Evolutionary conservation across 163 green algal genomes (phyloP).

Genomic region (Prototheca wickerhamii): DNA sequence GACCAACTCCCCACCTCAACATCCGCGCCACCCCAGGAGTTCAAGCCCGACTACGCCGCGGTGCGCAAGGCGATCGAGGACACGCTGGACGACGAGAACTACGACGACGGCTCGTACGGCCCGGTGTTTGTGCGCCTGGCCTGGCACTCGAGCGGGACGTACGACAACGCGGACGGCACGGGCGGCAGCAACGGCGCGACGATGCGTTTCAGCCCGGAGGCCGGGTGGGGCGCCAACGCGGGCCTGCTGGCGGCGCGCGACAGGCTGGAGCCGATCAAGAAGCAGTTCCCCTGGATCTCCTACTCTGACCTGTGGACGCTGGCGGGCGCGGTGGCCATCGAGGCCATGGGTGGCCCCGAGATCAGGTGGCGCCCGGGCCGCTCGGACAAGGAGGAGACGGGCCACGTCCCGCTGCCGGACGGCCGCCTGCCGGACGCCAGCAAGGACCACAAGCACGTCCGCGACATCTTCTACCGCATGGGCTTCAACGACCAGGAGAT

Average conservation of each 20-base stretch:
- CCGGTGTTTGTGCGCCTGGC: conserved; percentile 64
- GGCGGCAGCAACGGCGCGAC: conserved; percentile 75
- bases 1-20: too few species aligned
- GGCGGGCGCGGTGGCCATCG: conserved; percentile 68
- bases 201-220: conserved; percentile 78
- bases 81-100: conserved; percentile 50
- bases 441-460: conserved; percentile 61
- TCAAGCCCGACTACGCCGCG: conserved; percentile 59
- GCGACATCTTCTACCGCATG: conserved; percentile 82
- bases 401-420: conserved; percentile 48
- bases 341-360: conserved; percentile 73
- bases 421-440: conserved; percentile 69
- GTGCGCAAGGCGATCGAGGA: conserved; percentile 57
- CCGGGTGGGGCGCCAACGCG: conserved; percentile 61
- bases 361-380: conserved; percentile 70
- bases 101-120: conserved; percentile 74
- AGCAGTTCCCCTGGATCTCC: conserved; percentile 50
- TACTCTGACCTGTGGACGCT: conserved; percentile 75
- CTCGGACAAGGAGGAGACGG: conserved; percentile 41
- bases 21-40: too few species aligned
- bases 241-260: conserved; percentile 61
- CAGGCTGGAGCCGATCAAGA: conserved; percentile 79
- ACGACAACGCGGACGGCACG: conserved; percentile 58
- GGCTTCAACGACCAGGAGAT: conserved; percentile 86
- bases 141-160: conserved; percentile 71